Evolutionary conservation across 805 yeast genomes (phyloP), one percentile per base, ranked within the genome.

Genomic region (Wickerhamomyces pijperi): DNA sequence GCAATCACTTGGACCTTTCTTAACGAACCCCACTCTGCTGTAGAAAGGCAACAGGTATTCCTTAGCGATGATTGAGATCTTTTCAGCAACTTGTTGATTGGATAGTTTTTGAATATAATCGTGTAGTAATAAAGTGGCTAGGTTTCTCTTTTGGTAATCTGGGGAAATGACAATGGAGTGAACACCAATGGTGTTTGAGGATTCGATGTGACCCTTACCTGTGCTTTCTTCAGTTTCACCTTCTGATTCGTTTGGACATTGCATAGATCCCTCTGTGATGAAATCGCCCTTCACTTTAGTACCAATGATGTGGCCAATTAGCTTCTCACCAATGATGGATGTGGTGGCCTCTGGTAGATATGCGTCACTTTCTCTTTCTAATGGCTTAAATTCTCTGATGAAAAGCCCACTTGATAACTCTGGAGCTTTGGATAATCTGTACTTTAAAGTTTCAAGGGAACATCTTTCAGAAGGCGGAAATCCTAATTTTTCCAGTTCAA

Each of bases 41-140:
- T 90, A 90, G 59, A 88, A 88, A 17, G 82, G 79, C 16, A 78
- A 61, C 51, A 86, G 67, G 19, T 69, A 64, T 36, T 75, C 71
- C 52, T 83, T 86, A 23, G 87, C 83, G 43, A 90, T 70, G 25
- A 90, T 66, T 6, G 78, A 73, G 37, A 90, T 77, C 51, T 76
- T 72, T 49, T 78, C 83, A 35, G 92, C 96, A 44, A 86, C 78
- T 48, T 78, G 85, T 56, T 87, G 94, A 56, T 86, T 86, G 36
- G 85, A 75, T 59, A 90, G 65, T 55, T 90, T 84, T 59, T 92
- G 97, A 44, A 88, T 72, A 62, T 84, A 92, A 61, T 90, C 98
- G 49, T 82, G 86, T 51, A 90, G 60, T 53, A 90, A 63, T 42
- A 87, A 65, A 13, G 94, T 75, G 8, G 94, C 97, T 42, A 92